These are phyloP conservation scores for Annulohypoxylon truncatum DNA, from an alignment of 2,329 filamentous ascomycete genomes.

Conservation along the genomic window DNA sequence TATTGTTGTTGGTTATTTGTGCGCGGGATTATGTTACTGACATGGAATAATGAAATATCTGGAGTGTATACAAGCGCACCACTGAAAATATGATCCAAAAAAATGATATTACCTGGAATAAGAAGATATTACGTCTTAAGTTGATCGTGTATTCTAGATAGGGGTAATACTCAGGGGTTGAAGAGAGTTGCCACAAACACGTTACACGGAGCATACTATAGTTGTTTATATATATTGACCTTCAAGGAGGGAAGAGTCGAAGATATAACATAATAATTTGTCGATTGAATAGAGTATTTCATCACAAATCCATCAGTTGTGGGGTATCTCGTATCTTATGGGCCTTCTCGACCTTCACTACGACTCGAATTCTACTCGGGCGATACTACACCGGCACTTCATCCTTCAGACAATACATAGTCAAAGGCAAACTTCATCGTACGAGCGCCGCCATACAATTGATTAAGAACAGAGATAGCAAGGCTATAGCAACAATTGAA, in stretches of 20 bases:
- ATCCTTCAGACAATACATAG: constrained; percentile 4
- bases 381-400: constrained; percentile 35
- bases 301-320: constrained; percentile 4
- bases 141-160: neutral
- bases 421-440: constrained; percentile 16
- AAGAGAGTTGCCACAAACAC: neutral
- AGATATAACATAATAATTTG: neutral
- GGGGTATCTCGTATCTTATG: constrained; percentile 31
- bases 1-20: neutral
- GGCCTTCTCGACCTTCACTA: constrained; percentile 1
- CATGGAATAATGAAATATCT: constrained; percentile 1
- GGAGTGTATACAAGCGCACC: neutral
- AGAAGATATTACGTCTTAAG: neutral
- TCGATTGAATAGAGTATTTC: neutral
- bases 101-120: neutral
- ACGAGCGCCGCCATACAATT: constrained; percentile 10
- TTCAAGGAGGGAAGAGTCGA: neutral
- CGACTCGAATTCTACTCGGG: constrained; percentile 32
- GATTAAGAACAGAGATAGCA: constrained; percentile 4
- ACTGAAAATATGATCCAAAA: neutral
- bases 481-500: constrained; percentile 2
- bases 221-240: neutral
- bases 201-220: neutral
- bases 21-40: neutral
- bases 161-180: neutral